These are phyloP conservation scores for Spirogloea muscicola DNA, from an alignment of 139 green algal genomes.

Conservation along the genomic window DNA sequence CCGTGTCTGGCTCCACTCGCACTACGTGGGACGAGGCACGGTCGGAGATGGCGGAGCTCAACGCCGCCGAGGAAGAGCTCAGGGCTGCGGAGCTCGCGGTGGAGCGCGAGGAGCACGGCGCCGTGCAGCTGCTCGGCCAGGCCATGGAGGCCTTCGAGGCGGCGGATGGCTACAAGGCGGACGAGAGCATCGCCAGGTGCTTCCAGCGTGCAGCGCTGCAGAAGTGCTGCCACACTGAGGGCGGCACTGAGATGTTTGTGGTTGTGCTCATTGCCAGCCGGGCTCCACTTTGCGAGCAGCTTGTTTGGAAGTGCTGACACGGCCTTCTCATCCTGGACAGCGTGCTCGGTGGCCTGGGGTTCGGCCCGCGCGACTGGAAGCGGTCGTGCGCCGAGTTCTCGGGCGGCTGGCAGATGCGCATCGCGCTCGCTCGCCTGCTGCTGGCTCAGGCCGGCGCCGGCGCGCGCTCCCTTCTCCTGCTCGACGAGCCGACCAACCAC, in stretches of 20 bases:
- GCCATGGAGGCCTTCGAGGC: constrained; percentile 54
- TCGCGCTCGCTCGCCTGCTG: constrained; percentile 70
- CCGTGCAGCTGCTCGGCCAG: constrained; percentile 11
- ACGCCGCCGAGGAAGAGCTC: constrained; percentile 12
- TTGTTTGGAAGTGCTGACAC: too few species aligned
- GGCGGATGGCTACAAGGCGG: constrained; percentile 56
- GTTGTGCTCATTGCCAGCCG: too few species aligned
- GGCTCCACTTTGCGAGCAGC: too few species aligned
- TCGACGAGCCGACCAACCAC: constrained; percentile 72
- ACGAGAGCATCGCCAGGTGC: constrained; percentile 57
- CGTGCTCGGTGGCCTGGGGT: constrained; percentile 52
- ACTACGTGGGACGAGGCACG: constrained; percentile 65
- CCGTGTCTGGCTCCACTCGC: constrained; percentile 54
- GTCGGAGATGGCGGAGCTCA: constrained; percentile 52
- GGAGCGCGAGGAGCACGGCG: constrained; percentile 12
- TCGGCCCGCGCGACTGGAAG: constrained; percentile 44
- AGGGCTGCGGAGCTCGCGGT: constrained; percentile 9
- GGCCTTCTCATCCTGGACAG: too few species aligned
- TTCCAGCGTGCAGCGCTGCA: too few species aligned
- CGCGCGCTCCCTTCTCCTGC: constrained; percentile 69
- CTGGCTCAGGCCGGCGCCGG: constrained; percentile 52
- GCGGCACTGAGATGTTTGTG: neutral
- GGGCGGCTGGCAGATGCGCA: constrained; percentile 74
- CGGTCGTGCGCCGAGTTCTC: constrained; percentile 57
- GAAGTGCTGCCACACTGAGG: neutral